Conservation (phyloP, 768 basidiomycete species). For the Mycena albidolilacea region DNA sequence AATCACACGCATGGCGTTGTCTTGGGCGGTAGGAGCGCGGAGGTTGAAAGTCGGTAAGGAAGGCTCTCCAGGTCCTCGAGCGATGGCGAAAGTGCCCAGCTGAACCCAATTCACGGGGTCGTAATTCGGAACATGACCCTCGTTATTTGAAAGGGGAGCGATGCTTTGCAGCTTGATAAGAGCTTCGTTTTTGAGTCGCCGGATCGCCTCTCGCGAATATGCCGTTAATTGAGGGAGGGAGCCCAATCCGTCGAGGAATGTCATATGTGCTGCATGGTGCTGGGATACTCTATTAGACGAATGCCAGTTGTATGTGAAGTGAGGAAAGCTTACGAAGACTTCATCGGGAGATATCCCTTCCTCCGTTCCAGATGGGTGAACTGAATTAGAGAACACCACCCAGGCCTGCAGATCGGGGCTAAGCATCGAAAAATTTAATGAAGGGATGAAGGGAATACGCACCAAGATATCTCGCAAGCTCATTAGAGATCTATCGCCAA, state of each 20-base stretch:
- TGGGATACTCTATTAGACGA: slow-evolving; percentile 48
- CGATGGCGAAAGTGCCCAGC: slow-evolving; percentile 83
- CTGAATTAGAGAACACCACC: slow-evolving; percentile 88
- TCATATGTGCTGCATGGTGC: slow-evolving; percentile 96
- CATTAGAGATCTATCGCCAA: slow-evolving; percentile 76
- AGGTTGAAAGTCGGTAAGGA: slow-evolving; percentile 76
- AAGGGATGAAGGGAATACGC: slow-evolving; percentile 41
- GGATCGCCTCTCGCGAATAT: slow-evolving; percentile 72
- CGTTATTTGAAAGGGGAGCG: slow-evolving; percentile 59
- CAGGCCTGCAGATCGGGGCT: slow-evolving; percentile 74
- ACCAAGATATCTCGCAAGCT: slow-evolving; percentile 93
- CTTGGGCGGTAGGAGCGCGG: slow-evolving; percentile 88
- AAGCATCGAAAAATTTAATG: neutral
- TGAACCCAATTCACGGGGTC: slow-evolving; percentile 59
- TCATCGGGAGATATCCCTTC: slow-evolving; percentile 58
- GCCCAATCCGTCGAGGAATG: slow-evolving; percentile 89
- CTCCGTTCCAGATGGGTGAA: slow-evolving; percentile 51
- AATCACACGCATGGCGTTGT: slow-evolving; percentile 90
- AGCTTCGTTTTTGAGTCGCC: slow-evolving; percentile 74
- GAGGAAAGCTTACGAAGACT: slow-evolving; percentile 73
- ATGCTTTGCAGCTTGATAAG: slow-evolving; percentile 67
- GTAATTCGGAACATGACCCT: slow-evolving; percentile 47
- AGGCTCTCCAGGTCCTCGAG: slow-evolving; percentile 64
- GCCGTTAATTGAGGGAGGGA: slow-evolving; percentile 81
- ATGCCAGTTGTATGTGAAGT: slow-evolving; percentile 21